Percentiles rank a stretch among this genome's conserved stretches.
phyloP scores from a whole-genome alignment of 192 early-diverging fungal genomes.

The Rhizophlyctis rosea region DNA sequence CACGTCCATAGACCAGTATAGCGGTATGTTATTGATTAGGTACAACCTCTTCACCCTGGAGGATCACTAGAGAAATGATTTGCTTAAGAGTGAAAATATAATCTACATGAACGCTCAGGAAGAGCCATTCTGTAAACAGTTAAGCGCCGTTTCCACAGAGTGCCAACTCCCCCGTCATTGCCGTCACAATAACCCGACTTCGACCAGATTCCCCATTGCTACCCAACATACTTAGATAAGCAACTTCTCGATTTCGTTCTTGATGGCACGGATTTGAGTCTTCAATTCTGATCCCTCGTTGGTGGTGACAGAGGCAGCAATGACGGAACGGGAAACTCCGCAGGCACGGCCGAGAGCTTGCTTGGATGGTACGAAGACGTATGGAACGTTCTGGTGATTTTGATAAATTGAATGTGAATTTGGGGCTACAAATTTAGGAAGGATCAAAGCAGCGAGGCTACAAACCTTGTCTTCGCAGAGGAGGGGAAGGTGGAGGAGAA shows the following conservation, averaged over 20 bases:
- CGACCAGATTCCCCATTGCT: not conserved
- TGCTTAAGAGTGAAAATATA: not conserved
- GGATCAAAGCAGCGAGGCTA: not conserved
- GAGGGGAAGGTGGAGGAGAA: conserved; percentile 94
- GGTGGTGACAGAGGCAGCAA: conserved; percentile 90
- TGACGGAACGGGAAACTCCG: conserved; percentile 91
- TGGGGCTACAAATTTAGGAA: too few relatives aligned
- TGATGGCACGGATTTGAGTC: conserved; percentile 86
- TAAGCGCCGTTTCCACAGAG: not conserved
- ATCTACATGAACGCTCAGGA: conserved; percentile 20
- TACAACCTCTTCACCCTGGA: conserved; percentile 29
- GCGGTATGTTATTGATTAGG: too few relatives aligned
- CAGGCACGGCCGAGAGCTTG: conserved; percentile 94
- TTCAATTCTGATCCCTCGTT: conserved; percentile 97
- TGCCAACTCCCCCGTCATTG: conserved; percentile 20
- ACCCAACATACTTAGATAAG: conserved; percentile 59
- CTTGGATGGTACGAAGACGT: conserved; percentile 98
- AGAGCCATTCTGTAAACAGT: not conserved
- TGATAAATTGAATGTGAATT: too few relatives aligned
- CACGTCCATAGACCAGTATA: too few relatives aligned
- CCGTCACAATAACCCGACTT: not conserved
- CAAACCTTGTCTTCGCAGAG: conserved; percentile 94
- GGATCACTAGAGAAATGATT: conserved; percentile 25
- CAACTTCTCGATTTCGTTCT: conserved; percentile 92
- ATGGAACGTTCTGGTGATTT: conserved; percentile 95